Evolutionary conservation across 73 alveolate genomes (phyloP).

Genomic region (Paramecium sonneborni): DNA sequence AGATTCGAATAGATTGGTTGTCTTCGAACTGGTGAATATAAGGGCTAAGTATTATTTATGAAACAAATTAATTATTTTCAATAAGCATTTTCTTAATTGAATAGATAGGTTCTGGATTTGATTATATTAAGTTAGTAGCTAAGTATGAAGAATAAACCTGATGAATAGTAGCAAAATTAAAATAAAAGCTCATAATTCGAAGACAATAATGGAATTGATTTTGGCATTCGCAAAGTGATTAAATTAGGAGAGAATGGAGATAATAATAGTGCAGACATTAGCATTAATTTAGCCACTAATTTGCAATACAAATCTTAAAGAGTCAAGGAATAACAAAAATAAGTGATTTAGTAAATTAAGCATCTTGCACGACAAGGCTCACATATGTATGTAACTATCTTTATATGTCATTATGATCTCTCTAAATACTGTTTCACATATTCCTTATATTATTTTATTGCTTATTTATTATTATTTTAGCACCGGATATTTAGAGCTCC

Average conservation of each 20-base stretch:
- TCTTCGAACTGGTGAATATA: not conserved
- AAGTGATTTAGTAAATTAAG: not conserved
- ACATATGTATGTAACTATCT: conserved; percentile 23
- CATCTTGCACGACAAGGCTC: conserved; percentile 49
- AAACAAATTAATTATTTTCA: conserved; percentile 48
- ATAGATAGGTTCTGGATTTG: conserved; percentile 24
- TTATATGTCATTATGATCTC: not conserved
- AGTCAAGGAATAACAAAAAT: conserved; percentile 14
- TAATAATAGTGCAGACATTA: not conserved
- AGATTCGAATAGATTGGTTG: not conserved
- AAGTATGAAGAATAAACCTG: not conserved
- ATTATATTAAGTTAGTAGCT: not conserved
- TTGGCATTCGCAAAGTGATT: not conserved
- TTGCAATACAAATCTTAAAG: not conserved
- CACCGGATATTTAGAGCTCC: conserved; percentile 48
- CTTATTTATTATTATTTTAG: not conserved
- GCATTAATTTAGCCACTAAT: not conserved
- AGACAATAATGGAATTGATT: conserved; percentile 19
- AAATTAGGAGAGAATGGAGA: not conserved
- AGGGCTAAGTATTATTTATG: conserved; percentile 16
- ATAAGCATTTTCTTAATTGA: conserved; percentile 25
- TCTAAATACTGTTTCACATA: not conserved
- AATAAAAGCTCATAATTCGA: not conserved
- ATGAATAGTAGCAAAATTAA: conserved; percentile 5
- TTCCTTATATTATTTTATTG: not conserved